phyloP scores from a whole-genome alignment of 2,329 filamentous ascomycete species.

The Colletotrichum higginsianum region DNA sequence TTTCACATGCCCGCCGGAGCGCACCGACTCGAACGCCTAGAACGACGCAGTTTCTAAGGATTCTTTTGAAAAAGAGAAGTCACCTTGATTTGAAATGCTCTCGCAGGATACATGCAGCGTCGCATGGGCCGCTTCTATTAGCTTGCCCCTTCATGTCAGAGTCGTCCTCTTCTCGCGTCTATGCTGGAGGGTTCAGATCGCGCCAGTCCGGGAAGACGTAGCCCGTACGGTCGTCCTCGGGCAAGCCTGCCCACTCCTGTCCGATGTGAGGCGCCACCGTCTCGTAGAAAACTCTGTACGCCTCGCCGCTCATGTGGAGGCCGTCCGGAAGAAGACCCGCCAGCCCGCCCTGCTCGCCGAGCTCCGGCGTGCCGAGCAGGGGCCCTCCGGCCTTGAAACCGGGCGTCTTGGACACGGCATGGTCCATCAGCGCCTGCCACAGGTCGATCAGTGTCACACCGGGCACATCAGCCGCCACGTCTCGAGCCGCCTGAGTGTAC shows the following conservation, averaged over 20 bases:
- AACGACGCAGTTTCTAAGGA: conserved; percentile 4
- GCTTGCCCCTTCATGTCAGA: neutral
- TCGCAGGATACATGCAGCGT: conserved; percentile 19
- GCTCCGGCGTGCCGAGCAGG: conserved; percentile 65
- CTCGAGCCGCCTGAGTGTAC: conserved; percentile 73
- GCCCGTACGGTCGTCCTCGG: conserved; percentile 54
- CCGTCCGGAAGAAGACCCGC: conserved; percentile 70
- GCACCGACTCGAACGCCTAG: neutral
- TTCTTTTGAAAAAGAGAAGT: neutral
- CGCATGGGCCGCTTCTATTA: conserved; percentile 20
- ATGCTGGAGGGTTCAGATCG: conserved; percentile 38
- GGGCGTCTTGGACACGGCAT: conserved; percentile 72
- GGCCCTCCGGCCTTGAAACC: conserved; percentile 67
- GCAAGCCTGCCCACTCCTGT: conserved; percentile 56
- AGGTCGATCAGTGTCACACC: conserved; percentile 83
- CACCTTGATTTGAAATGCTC: conserved; percentile 24
- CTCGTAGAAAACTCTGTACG: conserved; percentile 68
- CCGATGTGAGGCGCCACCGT: conserved; percentile 64
- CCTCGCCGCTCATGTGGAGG: conserved; percentile 69
- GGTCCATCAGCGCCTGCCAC: conserved; percentile 82
- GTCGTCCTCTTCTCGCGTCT: conserved; percentile 3
- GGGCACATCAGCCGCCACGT: conserved; percentile 77
- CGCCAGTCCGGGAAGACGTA: conserved; percentile 67
- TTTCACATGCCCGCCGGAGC: neutral
- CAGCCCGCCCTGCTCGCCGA: conserved; percentile 66